phyloP scores from a whole-genome alignment of 345 rosid species.

The Gossypium anomalum region DNA sequence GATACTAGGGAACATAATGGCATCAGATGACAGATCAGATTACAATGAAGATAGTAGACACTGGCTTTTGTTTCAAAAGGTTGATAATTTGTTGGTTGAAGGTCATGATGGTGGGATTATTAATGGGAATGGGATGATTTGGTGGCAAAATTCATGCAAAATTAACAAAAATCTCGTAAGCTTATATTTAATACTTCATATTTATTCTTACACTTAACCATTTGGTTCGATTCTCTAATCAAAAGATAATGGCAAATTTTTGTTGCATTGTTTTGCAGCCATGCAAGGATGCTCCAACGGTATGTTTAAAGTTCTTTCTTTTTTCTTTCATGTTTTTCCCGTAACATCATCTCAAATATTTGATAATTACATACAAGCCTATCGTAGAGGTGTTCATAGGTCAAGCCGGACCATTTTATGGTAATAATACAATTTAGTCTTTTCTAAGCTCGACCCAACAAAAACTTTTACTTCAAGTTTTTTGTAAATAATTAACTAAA shows the following conservation, averaged over 20 bases:
- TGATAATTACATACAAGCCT: too few species aligned
- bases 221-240: not conserved
- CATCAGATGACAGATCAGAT: slow-evolving; percentile 49
- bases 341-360: too few species aligned
- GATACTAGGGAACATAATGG: slow-evolving; percentile 57
- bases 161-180: slow-evolving; percentile 53
- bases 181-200: not conserved
- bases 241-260: not conserved
- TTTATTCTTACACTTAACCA: not conserved
- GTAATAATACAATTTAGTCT: too few species aligned
- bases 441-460: too few species aligned
- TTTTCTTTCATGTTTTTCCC: not conserved
- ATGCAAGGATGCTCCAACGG: slow-evolving; percentile 83
- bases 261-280: slow-evolving; percentile 41
- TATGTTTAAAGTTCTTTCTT: slow-evolving; percentile 24
- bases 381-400: too few species aligned
- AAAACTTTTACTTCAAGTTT: too few species aligned
- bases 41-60: slow-evolving; percentile 43
- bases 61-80: slow-evolving; percentile 53
- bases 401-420: rapidly evolving
- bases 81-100: slow-evolving; percentile 41
- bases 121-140: slow-evolving; percentile 71
- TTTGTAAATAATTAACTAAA: too few species aligned
- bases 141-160: slow-evolving; percentile 97
- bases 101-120: slow-evolving; percentile 51